A percentile compares a stretch with the other conserved stretches of the same genome.
Evolutionary conservation across 2,329 filamentous ascomycete genomes (phyloP).

Genomic region (Aspergillus sp.): DNA sequence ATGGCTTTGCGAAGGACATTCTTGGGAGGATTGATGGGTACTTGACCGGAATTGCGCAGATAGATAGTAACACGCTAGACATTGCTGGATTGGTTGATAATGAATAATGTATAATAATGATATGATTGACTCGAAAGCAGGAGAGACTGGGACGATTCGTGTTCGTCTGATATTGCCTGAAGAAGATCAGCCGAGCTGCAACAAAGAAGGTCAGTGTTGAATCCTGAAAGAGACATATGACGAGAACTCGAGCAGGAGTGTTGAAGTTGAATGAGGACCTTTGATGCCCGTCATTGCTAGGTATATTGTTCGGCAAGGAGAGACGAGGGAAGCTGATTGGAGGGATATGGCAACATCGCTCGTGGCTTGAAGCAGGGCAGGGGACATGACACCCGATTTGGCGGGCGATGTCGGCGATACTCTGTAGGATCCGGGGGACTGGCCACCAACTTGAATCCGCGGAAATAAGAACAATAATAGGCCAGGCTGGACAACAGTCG

Average conservation of each 20-base stretch:
- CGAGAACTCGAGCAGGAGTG: background rate
- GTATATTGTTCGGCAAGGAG: background rate
- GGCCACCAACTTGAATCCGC: too few species aligned
- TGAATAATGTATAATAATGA: background rate
- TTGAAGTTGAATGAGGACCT: background rate
- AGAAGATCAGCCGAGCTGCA: background rate
- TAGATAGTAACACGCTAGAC: background rate
- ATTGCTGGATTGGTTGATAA: background rate
- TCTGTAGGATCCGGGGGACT: background rate
- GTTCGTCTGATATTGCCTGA: background rate
- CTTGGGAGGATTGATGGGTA: background rate
- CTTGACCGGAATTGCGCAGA: background rate
- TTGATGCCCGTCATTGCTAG: background rate
- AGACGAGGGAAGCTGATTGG: background rate
- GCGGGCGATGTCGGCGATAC: background rate
- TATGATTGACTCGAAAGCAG: background rate
- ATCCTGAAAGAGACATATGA: background rate
- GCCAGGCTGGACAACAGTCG: background rate
- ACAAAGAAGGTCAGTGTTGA: background rate
- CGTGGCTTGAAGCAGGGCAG: background rate
- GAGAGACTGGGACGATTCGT: background rate
- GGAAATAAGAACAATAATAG: background rate
- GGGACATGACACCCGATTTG: background rate
- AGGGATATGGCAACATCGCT: background rate
- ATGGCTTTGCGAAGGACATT: slow-evolving; percentile 3